Percentiles rank a stretch among this genome's conserved stretches.
Evolutionary conservation across 345 rosid species (phyloP).

Genomic region (Brassica nigra): DNA sequence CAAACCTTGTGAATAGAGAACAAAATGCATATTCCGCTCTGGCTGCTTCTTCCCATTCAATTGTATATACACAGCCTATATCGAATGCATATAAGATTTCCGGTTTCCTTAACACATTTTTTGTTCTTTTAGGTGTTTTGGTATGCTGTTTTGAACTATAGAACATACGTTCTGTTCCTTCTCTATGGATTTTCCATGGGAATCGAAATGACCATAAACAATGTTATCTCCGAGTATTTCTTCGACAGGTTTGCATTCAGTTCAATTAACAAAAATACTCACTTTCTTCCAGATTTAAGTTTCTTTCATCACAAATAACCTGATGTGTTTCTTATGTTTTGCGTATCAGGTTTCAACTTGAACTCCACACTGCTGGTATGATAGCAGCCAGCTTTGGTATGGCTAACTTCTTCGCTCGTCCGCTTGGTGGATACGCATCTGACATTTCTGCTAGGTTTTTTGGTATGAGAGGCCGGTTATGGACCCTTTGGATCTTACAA

Average conservation of each 20-base stretch:
- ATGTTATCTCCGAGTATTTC: constrained; percentile 70
- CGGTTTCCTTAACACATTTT: background rate
- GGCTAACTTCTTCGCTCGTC: constrained; percentile 79
- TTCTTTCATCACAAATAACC: background rate
- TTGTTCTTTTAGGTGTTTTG: constrained; percentile 52
- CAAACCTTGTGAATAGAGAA: too few relatives aligned
- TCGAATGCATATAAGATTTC: background rate
- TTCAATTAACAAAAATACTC: background rate
- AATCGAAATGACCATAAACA: constrained; percentile 63
- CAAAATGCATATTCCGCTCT: too few relatives aligned
- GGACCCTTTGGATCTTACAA: constrained; percentile 78
- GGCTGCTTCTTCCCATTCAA: too few relatives aligned
- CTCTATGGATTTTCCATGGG: constrained; percentile 81
- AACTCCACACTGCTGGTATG: constrained; percentile 70
- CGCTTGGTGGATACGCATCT: constrained; percentile 73
- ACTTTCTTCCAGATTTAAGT: background rate
- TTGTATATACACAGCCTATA: too few relatives aligned
- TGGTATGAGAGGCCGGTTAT: constrained; percentile 84
- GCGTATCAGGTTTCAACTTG: constrained; percentile 35
- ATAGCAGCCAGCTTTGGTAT: constrained; percentile 84
- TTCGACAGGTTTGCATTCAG: constrained; percentile 53
- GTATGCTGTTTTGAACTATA: constrained; percentile 68
- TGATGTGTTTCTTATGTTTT: background rate
- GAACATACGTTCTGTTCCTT: constrained; percentile 77
- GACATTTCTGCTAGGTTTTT: constrained; percentile 60